Base-by-base conservation (phyloP, 2,329 filamentous ascomycete species). In the Monosporascus sp. region DNA sequence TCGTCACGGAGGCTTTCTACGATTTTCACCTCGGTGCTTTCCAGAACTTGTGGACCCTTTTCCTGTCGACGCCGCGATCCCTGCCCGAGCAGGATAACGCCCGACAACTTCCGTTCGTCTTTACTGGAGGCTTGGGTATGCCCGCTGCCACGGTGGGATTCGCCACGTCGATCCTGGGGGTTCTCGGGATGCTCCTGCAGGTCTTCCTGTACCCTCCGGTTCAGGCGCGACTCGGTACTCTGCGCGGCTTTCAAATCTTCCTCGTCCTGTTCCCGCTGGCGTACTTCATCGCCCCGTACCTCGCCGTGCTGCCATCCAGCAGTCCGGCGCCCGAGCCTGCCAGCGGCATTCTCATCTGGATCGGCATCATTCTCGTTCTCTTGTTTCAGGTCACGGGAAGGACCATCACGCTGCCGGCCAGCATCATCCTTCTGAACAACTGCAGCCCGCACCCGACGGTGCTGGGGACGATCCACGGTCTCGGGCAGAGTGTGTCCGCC, bases 1-100 rank as follows among this genome's bases (percentile, higher is more conserved):
- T 91, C 3, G 64, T 88, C 48, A 80, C 79, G 26, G 84, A 86
- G 58, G 85, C 85, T 34, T 80, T 90, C 48, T 84, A 89, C 61
- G 85, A 87, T 58, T 84, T 90, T 63, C 87, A 90, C 70, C 82
- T 76, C 58, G 84, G 82, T 56, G 82, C 85, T 20, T 90, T 90
- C 69, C 83, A 84, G 55, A 82, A 85, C 52, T 76, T 90, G 52
- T 87, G 84, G 73, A 84, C 85, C 14, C 76, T 88, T 16, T 88
- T 88, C 70, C 74, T 90, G 34, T 87, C 86, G 0, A 84, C 84
- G 1, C 83, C 85, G 0, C 82, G 84, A n/a, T 76, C 70, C 11
- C 61, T 59, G 51, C 67, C 61, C 64, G 55, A 59, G 61, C 63
- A 64, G 65, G 61, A 62, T 56, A 63, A 52, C 58, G 61, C 48